Evolutionary conservation across 2,329 filamentous ascomycete genomes (phyloP), one percentile per base, ranked within the genome.

Genomic region (Colletotrichum liriopes): DNA sequence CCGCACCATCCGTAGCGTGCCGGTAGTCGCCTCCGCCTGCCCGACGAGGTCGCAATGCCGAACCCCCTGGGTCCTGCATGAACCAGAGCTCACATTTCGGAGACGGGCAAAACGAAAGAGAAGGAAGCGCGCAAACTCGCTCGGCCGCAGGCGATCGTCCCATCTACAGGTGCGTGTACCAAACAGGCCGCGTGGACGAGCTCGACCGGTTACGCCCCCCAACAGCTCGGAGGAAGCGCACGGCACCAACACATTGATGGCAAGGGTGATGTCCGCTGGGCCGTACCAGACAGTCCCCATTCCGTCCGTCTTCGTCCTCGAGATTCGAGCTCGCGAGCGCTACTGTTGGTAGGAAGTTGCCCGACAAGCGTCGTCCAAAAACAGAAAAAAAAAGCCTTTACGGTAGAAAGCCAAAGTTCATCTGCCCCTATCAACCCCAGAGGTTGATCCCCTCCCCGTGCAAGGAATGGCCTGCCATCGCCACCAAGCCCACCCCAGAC

Each of bases 391-490:
- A 26, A 26, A 26, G 23, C 23, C 23, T 26, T 26, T 26, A 26
- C 23, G 23, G 23, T 39, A 9, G 14, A 16, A n/a, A 49, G 20
- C 7, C 12, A 26, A 58, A 47, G 39, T 29, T 7, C 20, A 45
- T n/a, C 14, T 47, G 23, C 56, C 64, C 29, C 49, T 61, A 49
- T 49, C 29, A 37, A 66, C 39, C 61, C 45, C 12, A 43, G 62
- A 37, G 23, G 41, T 49, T 43, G 11, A 41, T 59, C 65, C 35
- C 37, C 16, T 16, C 37, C 32, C 11, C 18, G 9, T 16, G 26
- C 67, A 69, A 54, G 61, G 52, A 52, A 49, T 14, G 47, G 55
- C 67, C 55, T 71, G 39, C 29, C 32, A 49, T 35, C 52, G 60
- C 35, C 52, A 45, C 43, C 29, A 26, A 65, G 67, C 60, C 37